Base-by-base conservation (phyloP, 305 asterid genomes). In the Fraxinus floribunda region DNA sequence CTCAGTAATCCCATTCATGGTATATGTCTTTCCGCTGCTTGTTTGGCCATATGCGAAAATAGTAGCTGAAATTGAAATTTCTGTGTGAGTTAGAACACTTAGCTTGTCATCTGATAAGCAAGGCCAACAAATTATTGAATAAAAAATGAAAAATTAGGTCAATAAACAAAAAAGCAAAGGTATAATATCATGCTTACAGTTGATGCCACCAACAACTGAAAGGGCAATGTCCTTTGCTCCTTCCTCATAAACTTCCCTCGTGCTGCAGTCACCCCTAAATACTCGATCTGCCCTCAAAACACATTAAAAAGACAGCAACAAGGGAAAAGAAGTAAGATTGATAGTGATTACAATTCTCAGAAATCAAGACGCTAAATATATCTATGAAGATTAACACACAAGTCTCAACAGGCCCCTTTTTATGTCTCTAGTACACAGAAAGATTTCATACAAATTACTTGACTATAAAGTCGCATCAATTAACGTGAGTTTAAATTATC, bases 1-100 rank as follows among this genome's bases (percentile, higher is more conserved):
- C 88, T 96, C 99, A 1, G 99, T 96, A 74, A 94, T 91, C 71
- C 99, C 98, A 85, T 91, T 95, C 99, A 95, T 92, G 57, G 99
- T 94, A 85, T 95, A 94, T 9, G 98, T 95, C 92, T 95, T 95
- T 84, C 98, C 98, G 11, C 98, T 95, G 92, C 97, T 95, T 74
- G 98, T 95, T 89, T 94, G 98, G 78, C 98, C 98, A 88, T 95
- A 95, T 9, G 98, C 98, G 82, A 95, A 95, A 68, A 95, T 88
- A 81, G 98, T 95, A 24, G 98, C 98, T 95, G 90, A 85, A 90
- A 78, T 36, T 73, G 52, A 89, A 80, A 70, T 55, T 75, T 83
- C 70, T 68, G 36, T 26, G 80, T 62, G 78, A 84, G 80, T 83
- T 26, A 46, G 79, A 66, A 66, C 34, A 10, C 74, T 3, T 66